A percentile compares a stretch with the other conserved stretches of the same genome.
phyloP scores from a whole-genome alignment of 768 basidiomycete genomes.

The Lactarius quietus region DNA sequence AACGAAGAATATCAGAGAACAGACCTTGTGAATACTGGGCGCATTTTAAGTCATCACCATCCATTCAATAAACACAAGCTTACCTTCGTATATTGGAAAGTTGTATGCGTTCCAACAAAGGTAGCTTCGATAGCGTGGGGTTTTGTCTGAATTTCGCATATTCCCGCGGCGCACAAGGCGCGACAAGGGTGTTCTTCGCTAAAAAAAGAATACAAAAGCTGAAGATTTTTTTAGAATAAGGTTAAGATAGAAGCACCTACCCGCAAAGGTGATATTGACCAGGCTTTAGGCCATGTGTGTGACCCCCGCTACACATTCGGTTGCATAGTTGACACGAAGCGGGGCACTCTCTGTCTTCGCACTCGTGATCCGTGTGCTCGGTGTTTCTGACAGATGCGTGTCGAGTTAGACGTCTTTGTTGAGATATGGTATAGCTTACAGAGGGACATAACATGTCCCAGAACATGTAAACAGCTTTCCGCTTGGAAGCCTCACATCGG shows the following conservation, averaged over 20 bases:
- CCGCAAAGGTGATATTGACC: slow-evolving; percentile 52
- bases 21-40: slow-evolving; percentile 51
- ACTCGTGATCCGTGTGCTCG: slow-evolving; percentile 44
- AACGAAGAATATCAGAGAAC: neutral
- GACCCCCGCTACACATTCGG: slow-evolving; percentile 45
- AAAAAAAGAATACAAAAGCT: neutral
- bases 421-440: neutral
- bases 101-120: slow-evolving; percentile 54
- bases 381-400: slow-evolving; percentile 35
- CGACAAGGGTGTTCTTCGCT: slow-evolving; percentile 52
- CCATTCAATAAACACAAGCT: too few species aligned
- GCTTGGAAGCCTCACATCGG: neutral
- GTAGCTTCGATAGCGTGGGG: slow-evolving; percentile 60
- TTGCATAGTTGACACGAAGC: slow-evolving; percentile 52
- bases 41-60: too few species aligned
- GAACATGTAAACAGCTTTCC: neutral
- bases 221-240: too few species aligned
- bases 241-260: slow-evolving; percentile 33
- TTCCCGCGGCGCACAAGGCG: slow-evolving; percentile 43
- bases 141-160: slow-evolving; percentile 54
- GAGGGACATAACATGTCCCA: neutral
- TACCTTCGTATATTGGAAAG: slow-evolving; percentile 62
- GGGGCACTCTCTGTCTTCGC: slow-evolving; percentile 51
- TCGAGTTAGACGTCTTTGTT: rapidly evolving
- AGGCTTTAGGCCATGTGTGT: slow-evolving; percentile 47